A percentile compares a stretch with the other conserved stretches of the same genome.
Conservation (phyloP, 805 yeast species). For the Yamadazyma sp. region DNA sequence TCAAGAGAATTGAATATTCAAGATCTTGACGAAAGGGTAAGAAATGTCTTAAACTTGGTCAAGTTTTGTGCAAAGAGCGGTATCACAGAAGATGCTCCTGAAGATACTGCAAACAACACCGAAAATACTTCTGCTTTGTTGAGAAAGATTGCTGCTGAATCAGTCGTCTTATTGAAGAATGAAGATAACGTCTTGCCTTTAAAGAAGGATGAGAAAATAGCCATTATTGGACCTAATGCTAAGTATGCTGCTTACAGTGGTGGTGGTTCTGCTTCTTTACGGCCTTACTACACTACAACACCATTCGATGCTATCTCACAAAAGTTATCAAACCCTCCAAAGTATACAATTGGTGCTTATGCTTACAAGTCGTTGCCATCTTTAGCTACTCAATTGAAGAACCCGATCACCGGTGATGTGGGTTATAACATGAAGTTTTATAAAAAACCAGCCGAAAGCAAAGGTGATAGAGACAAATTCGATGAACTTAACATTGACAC, state of each 20-base stretch:
- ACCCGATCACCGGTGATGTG: conserved; percentile 21
- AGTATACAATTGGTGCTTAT: conserved; percentile 33
- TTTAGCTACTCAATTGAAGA: conserved; percentile 22
- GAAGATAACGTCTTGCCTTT: conserved; percentile 27
- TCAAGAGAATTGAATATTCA: conserved; percentile 41
- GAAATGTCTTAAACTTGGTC: conserved; percentile 47
- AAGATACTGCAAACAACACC: conserved; percentile 38
- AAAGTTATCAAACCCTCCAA: conserved; percentile 20
- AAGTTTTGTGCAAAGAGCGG: conserved; percentile 41
- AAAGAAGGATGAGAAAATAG: conserved; percentile 30
- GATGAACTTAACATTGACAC: conserved; percentile 21
- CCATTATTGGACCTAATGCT: conserved; percentile 36
- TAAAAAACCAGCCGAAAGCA: conserved; percentile 18
- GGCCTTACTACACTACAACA: conserved; percentile 28
- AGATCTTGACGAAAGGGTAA: conserved; percentile 48
- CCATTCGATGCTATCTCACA: conserved; percentile 24
- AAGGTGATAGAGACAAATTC: conserved; percentile 18
- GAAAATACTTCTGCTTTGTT: conserved; percentile 44
- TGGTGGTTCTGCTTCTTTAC: conserved; percentile 34
- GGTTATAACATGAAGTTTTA: conserved; percentile 27
- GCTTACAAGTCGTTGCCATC: conserved; percentile 30
- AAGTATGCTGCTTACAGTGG: conserved; percentile 32
- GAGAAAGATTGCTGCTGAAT: conserved; percentile 46
- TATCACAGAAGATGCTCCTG: conserved; percentile 38
- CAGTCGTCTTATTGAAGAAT: conserved; percentile 32